These are phyloP conservation scores for Talaromyces sp. DNA, from an alignment of 2,329 filamentous ascomycete genomes.

Conservation along the genomic window DNA sequence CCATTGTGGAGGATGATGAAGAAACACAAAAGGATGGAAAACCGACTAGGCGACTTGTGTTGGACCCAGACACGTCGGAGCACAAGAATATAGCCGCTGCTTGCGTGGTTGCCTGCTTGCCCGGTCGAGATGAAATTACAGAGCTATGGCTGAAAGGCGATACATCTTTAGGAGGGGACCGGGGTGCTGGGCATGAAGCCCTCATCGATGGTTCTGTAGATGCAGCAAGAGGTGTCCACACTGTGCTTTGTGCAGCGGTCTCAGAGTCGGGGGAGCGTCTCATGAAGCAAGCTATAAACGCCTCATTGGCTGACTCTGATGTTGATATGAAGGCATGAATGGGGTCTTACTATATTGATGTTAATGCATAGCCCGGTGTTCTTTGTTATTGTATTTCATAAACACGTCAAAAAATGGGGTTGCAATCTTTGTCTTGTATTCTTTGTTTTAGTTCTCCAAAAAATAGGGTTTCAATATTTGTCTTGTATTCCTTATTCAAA, in stretches of 20 bases:
- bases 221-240: slow-evolving; percentile 54
- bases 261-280: slow-evolving; percentile 50
- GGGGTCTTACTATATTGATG: not conserved
- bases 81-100: slow-evolving; percentile 72
- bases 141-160: slow-evolving; percentile 91
- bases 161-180: slow-evolving; percentile 34
- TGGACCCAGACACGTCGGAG: slow-evolving; percentile 80
- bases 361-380: slow-evolving; percentile 32
- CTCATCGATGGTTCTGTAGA: slow-evolving; percentile 60
- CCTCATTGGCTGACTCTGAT: slow-evolving; percentile 13
- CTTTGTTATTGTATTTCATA: slow-evolving; percentile 24
- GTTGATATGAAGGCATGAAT: slow-evolving; percentile 22
- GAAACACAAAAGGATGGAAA: slow-evolving; percentile 12
- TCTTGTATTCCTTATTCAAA: not conserved
- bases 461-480: not conserved
- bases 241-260: slow-evolving; percentile 57
- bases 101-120: slow-evolving; percentile 86
- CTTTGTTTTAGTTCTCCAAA: not conserved
- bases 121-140: slow-evolving; percentile 81
- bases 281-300: slow-evolving; percentile 17
- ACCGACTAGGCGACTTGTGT: slow-evolving; percentile 38
- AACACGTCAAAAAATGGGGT: slow-evolving; percentile 19
- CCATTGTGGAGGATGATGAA: slow-evolving; percentile 53
- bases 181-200: slow-evolving; percentile 41
- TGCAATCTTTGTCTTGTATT: not conserved